These are phyloP conservation scores for Echinosophora koreensis DNA, from an alignment of 306 rosid genomes.

Conservation along the genomic window DNA sequence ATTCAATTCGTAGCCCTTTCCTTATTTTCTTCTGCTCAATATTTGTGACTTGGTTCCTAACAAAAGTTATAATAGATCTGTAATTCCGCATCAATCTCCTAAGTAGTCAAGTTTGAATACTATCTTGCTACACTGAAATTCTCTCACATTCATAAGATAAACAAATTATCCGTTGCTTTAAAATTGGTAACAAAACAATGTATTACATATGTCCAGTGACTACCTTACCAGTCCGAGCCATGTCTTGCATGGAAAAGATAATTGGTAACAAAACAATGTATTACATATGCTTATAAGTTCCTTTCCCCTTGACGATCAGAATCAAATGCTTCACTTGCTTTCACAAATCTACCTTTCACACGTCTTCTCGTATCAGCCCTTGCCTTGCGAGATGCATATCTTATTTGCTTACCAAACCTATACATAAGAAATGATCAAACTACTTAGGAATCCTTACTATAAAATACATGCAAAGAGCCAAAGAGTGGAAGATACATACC, in stretches of 20 bases:
- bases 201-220: slow-evolving; percentile 27
- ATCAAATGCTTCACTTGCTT: slow-evolving; percentile 85
- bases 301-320: slow-evolving; percentile 65
- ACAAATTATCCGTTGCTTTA: not conserved
- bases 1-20: too few relatives aligned
- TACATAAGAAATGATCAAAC: slow-evolving; percentile 45
- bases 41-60: too few relatives aligned
- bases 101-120: slow-evolving; percentile 27
- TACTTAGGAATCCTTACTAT: slow-evolving; percentile 28
- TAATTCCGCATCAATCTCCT: slow-evolving; percentile 16
- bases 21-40: too few relatives aligned
- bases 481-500: slow-evolving; percentile 55
- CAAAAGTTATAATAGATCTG: slow-evolving; percentile 39
- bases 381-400: slow-evolving; percentile 91
- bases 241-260: slow-evolving; percentile 42
- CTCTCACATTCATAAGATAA: slow-evolving; percentile 19
- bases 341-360: slow-evolving; percentile 89
- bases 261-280: slow-evolving; percentile 23
- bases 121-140: slow-evolving; percentile 36
- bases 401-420: slow-evolving; percentile 94
- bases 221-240: slow-evolving; percentile 43
- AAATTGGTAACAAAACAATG: slow-evolving; percentile 30
- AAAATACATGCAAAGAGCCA: not conserved
- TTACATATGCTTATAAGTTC: slow-evolving; percentile 45
- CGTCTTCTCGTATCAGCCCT: slow-evolving; percentile 97